Base-by-base conservation (phyloP, 2,329 filamentous ascomycete genomes). In the Paracorniculantispora psalliotae region DNA sequence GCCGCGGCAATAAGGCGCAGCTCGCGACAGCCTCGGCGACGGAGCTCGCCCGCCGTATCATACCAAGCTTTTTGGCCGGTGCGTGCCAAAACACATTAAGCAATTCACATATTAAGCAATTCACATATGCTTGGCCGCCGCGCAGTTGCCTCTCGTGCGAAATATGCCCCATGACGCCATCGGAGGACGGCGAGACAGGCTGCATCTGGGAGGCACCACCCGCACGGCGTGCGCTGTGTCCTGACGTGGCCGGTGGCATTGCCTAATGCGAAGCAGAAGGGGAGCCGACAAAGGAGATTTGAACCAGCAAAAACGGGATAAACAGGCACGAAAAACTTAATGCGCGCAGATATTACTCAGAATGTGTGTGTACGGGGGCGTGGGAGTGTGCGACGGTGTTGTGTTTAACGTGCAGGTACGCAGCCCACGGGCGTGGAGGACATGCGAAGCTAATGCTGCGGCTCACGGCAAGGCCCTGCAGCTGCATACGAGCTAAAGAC, bases 391-490 rank as follows among this genome's bases (percentile, higher is more conserved):
- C 57, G 39, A 59, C 44, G 43, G 44, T 49, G 44, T 10, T 30
- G 28, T 30, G 25, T 35, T 19, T 54, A 25, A 33, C 46, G 54
- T 49, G 54, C 54, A 49, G 54, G 54, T 49, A 57, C 54, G 33
- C n/a, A n/a, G n/a, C n/a, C n/a, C n/a, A n/a, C n/a, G 30, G 21
- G 21, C 13, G 37, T 30, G 35, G 43, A 39, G 33, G 25, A 41
- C n/a, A 25, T 49, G 30, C 23, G 30, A 21, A 47, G 54, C 44
- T 49, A 57, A 57, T 49, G 23, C 53, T 57, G 44, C 54, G 44
- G 54, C 44, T 57, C 54, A 57, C 54, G 54, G 54, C 54, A 57
- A 49, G 33, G 44, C 25, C 44, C 54, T 57, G 33, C 25, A 57
- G 33, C 28, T 41, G 44, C 30, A 57, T 23, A 30, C 10, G 25